phyloP scores from a whole-genome alignment of 768 basidiomycete genomes.

The Leccinum aurantiacum region DNA sequence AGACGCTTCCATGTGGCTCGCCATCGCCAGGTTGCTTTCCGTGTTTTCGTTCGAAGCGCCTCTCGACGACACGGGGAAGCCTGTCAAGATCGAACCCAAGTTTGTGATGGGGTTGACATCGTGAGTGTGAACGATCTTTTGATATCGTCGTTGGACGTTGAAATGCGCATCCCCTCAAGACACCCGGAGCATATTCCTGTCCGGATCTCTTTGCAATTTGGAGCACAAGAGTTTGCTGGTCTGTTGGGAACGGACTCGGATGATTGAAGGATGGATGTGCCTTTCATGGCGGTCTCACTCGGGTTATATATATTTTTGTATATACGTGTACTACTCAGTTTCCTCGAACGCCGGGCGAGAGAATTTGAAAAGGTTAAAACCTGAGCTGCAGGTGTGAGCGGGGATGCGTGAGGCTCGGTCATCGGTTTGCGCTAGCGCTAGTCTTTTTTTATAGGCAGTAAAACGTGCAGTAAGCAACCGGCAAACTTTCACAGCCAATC shows the following conservation, averaged over 20 bases:
- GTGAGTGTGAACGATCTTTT: not conserved
- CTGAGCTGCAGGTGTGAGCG: no score
- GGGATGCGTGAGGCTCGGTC: no score
- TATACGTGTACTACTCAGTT: not conserved
- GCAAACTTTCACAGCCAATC: no score
- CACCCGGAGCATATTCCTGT: constrained; percentile 6
- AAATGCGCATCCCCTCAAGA: not conserved
- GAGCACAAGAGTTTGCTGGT: not conserved
- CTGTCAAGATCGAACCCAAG: constrained; percentile 2
- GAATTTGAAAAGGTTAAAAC: rapidly evolving
- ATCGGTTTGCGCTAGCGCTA: no score
- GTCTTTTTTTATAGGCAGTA: not conserved
- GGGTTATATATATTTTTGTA: not conserved
- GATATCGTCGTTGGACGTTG: not conserved
- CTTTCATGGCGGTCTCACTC: no score
- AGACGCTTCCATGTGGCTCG: constrained; percentile 5
- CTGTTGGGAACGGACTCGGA: not conserved
- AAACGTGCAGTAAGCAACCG: not conserved
- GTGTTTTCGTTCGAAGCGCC: constrained; percentile 10
- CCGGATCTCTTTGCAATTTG: not conserved
- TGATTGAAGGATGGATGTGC: not conserved
- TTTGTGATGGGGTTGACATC: constrained; percentile 6
- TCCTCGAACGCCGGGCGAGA: no score
- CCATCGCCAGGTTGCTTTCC: constrained; percentile 3
- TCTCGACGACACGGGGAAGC: constrained; percentile 1